Conservation (phyloP, 768 basidiomycete genomes). For the Sutorius australiensis region DNA sequence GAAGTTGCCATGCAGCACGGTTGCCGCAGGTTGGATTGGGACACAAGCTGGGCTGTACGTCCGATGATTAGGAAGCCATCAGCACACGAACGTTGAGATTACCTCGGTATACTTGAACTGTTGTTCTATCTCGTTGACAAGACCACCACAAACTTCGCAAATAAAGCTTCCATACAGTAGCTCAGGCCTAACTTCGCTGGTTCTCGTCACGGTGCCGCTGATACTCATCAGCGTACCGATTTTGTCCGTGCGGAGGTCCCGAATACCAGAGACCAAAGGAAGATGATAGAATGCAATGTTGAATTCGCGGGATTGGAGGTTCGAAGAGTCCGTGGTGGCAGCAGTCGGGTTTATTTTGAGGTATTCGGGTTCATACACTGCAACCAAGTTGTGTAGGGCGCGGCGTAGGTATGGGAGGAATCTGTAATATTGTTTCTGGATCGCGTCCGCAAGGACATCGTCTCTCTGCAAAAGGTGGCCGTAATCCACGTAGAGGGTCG, state of each 20-base stretch:
- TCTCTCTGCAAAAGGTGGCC: slow-evolving; percentile 85
- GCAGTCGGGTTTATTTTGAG: slow-evolving; percentile 91
- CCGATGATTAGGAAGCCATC: slow-evolving; percentile 9
- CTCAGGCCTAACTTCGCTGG: slow-evolving; percentile 96
- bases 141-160: slow-evolving; percentile 83
- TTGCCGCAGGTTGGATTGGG: slow-evolving; percentile 95
- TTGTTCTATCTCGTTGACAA: slow-evolving; percentile 92
- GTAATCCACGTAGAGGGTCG: slow-evolving; percentile 96
- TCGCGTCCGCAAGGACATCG: slow-evolving; percentile 90
- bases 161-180: slow-evolving; percentile 89
- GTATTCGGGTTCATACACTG: slow-evolving; percentile 88
- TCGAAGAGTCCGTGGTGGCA: slow-evolving; percentile 81
- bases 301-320: slow-evolving; percentile 90
- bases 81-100: background rate
- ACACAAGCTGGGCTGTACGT: slow-evolving; percentile 77
- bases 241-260: slow-evolving; percentile 87
- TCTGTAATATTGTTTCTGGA: slow-evolving; percentile 93
- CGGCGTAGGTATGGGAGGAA: slow-evolving; percentile 93
- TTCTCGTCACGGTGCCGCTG: slow-evolving; percentile 95
- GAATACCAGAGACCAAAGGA: slow-evolving; percentile 90
- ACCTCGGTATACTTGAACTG: slow-evolving; percentile 99
- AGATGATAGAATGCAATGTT: slow-evolving; percentile 94
- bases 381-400: slow-evolving; percentile 84
- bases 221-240: slow-evolving; percentile 95
- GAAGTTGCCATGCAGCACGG: slow-evolving; percentile 84